phyloP scores from a whole-genome alignment of 139 green algal genomes.

The Chlorella sp. region DNA sequence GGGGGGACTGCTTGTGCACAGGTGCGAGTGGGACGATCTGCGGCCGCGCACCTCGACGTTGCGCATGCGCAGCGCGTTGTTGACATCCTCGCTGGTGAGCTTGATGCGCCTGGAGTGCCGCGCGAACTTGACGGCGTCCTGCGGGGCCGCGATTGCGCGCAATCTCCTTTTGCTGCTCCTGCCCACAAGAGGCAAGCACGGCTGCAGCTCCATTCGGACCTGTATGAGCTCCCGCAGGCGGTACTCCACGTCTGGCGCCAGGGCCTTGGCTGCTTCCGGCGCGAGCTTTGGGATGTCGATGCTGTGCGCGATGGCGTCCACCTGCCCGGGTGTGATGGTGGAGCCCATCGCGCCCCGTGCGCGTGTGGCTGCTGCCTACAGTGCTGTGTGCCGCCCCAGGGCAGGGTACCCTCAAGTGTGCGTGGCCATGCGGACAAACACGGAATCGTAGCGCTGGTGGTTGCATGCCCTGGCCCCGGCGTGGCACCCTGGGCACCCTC shows the following conservation, averaged over 20 bases:
- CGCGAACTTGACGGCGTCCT: constrained; percentile 86
- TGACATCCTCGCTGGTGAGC: constrained; percentile 75
- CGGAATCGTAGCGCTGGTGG: too few species aligned
- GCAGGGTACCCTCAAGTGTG: too few species aligned
- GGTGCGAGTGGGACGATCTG: too few species aligned
- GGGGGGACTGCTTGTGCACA: too few species aligned
- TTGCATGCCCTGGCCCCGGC: too few species aligned
- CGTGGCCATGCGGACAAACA: too few species aligned
- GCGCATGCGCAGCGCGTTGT: constrained; percentile 63
- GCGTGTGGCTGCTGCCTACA: too few species aligned
- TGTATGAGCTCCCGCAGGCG: constrained; percentile 85
- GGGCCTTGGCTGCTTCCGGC: constrained; percentile 48
- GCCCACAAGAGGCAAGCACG: neutral
- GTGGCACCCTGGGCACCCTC: too few species aligned
- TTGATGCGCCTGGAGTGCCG: constrained; percentile 67
- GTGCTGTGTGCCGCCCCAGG: too few species aligned
- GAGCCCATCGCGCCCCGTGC: too few species aligned
- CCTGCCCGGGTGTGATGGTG: constrained; percentile 29
- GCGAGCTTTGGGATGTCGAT: constrained; percentile 53
- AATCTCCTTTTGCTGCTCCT: neutral
- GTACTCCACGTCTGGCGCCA: constrained; percentile 86
- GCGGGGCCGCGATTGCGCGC: constrained; percentile 1
- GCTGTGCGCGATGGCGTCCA: constrained; percentile 62
- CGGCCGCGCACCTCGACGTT: constrained; percentile 61
- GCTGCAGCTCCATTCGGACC: constrained; percentile 24